phyloP scores from a whole-genome alignment of 164 flowering plant species.

The Umbellularia californica region DNA sequence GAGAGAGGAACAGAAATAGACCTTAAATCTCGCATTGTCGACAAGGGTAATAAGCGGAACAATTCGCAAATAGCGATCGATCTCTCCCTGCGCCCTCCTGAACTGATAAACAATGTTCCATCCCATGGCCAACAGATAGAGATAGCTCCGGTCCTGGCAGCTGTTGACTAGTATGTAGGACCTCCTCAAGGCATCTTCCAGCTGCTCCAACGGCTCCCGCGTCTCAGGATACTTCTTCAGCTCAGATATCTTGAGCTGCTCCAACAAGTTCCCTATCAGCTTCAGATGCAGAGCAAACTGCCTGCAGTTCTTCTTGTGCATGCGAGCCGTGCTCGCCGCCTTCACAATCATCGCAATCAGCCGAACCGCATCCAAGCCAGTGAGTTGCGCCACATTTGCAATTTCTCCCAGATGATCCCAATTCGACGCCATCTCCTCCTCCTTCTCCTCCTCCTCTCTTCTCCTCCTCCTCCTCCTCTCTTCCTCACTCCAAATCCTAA shows the following conservation, averaged over 20 bases:
- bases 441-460: slow-evolving; percentile 2
- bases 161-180: slow-evolving; percentile 79
- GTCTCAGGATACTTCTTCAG: slow-evolving; percentile 89
- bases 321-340: slow-evolving; percentile 83
- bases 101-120: slow-evolving; percentile 97
- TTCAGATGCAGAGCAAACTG: slow-evolving; percentile 89
- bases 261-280: slow-evolving; percentile 83
- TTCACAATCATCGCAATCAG: slow-evolving; percentile 74
- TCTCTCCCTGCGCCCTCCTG: slow-evolving; percentile 84
- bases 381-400: slow-evolving; percentile 72
- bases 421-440: slow-evolving; percentile 31
- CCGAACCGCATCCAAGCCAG: slow-evolving; percentile 73
- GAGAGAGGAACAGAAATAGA: slow-evolving; percentile 17
- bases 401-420: slow-evolving; percentile 81
- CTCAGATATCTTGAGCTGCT: slow-evolving; percentile 86
- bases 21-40: slow-evolving; percentile 89
- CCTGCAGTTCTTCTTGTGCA: slow-evolving; percentile 96
- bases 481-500: slow-evolving; percentile 3
- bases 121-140: slow-evolving; percentile 91
- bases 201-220: slow-evolving; percentile 88
- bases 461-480: slow-evolving; percentile 1
- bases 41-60: slow-evolving; percentile 89
- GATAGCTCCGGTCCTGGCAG: slow-evolving; percentile 89
- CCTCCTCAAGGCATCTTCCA: slow-evolving; percentile 89
- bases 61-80: slow-evolving; percentile 75